Evolutionary conservation across 1,139 yeast species (phyloP).

Genomic region (Hanseniaspora sp.): DNA sequence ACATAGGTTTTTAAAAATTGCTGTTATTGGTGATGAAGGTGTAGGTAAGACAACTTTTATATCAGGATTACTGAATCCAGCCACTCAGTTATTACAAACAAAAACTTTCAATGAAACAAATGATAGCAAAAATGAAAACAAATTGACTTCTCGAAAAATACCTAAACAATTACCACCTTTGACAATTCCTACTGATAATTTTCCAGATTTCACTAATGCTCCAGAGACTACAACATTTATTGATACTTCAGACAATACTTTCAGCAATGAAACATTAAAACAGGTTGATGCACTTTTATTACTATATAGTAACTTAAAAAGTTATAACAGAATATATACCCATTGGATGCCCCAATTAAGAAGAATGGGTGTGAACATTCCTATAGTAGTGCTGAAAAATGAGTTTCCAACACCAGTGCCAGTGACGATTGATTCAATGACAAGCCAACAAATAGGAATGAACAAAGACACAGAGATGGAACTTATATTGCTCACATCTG

Average conservation of each 20-base stretch:
- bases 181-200: constrained; percentile 31
- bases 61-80: neutral
- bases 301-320: constrained; percentile 84
- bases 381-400: constrained; percentile 83
- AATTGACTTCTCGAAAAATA: constrained; percentile 66
- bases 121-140: constrained; percentile 66
- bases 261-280: constrained; percentile 62
- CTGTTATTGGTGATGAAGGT: constrained; percentile 15
- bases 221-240: constrained; percentile 62
- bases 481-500: constrained; percentile 42
- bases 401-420: constrained; percentile 40
- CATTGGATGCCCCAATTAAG: constrained; percentile 93
- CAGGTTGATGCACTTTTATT: constrained; percentile 87
- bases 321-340: constrained; percentile 78
- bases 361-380: constrained; percentile 82
- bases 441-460: constrained; percentile 21
- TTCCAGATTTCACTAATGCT: constrained; percentile 45
- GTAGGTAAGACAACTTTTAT: constrained; percentile 74
- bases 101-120: constrained; percentile 35
- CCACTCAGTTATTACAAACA: neutral
- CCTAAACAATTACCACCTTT: constrained; percentile 58
- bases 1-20: constrained; percentile 7
- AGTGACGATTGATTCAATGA: too few relatives aligned
- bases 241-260: constrained; percentile 62
- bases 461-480: constrained; percentile 60